Conservation (phyloP, 129 eudicot species). For the Calendula officinalis region DNA sequence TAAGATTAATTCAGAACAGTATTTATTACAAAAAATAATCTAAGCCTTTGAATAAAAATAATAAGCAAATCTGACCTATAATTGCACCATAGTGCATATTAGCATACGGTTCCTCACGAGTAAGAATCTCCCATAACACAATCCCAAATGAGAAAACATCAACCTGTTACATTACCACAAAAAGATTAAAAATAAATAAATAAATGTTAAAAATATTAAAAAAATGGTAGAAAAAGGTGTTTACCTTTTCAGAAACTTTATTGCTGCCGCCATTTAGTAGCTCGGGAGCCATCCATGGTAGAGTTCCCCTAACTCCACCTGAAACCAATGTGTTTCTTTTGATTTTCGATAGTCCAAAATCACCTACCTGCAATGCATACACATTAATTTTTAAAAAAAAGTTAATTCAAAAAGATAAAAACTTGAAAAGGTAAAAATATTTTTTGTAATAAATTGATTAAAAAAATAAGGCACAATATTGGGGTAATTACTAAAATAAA, state of each 20-base stretch:
- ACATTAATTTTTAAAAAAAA: conserved; percentile 21
- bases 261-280: conserved; percentile 85
- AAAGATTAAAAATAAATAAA: background rate
- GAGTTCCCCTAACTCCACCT: conserved; percentile 97
- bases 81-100: conserved; percentile 97
- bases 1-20: background rate
- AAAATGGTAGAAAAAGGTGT: conserved; percentile 8
- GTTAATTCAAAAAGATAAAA: background rate
- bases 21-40: background rate
- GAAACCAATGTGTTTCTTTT: conserved; percentile 93
- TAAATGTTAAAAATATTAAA: background rate
- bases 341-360: conserved; percentile 89
- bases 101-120: conserved; percentile 97
- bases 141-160: conserved; percentile 96
- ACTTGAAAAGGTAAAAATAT: background rate
- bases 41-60: background rate
- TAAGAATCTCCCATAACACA: conserved; percentile 96
- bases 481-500: no score
- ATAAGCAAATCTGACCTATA: conserved; percentile 54
- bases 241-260: conserved; percentile 93
- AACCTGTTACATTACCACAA: conserved; percentile 48
- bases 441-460: background rate
- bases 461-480: background rate
- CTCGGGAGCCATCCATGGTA: conserved; percentile 99
- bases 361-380: conserved; percentile 79